Base-by-base conservation (phyloP, 495 filamentous ascomycete genomes). In the Aspergillus cavernicola region DNA sequence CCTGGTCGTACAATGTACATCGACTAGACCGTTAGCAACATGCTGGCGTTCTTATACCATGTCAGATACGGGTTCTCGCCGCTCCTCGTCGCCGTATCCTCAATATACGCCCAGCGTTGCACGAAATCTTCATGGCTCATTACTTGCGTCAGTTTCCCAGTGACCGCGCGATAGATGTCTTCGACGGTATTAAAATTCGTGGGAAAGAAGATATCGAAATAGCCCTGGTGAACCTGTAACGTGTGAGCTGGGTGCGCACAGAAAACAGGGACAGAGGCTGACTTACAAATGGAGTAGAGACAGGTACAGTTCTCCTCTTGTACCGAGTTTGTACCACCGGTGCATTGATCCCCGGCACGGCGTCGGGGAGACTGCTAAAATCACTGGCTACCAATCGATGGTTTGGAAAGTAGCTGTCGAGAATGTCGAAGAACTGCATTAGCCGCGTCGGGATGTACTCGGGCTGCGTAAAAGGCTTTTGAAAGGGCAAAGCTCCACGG, bases 181-280 rank as follows among this genome's bases (percentile, higher is more conserved):
- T 97, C 89, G 66, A 92, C 80, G 33, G 91, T 84, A 29, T 80
- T 76, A 69, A 97, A 99, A 65, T 99, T 85, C 11, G 92, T 97
- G 0, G 93, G 93, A 72, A 99, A 99, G 62, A 99, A 83, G 66
- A 99, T 97, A 68, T 97, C 95, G 60, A 99, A 99, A 69, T 95
- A 96, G 11, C 93, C 95, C 74, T 99, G 95, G 58, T 96, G 90
- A 15, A 97, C 90, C 90, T 95, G 57, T 13, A n/a, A 44, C 61
- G 32, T 69, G 59, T 45, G 12, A 52, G 32, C 10, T 18, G 15
- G 15, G 10, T 19, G 3, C 10, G 6, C 18, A 19, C 7, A 15
- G 16, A 4, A 0, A 32, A 13, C 0, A 6, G 11, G 13, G 13
- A 26, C n/a, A 6, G 12, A 29, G 23, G 15, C 28, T 5, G 12